Conservation (phyloP, 805 yeast genomes). For the Martiniozyma abietophila region DNA sequence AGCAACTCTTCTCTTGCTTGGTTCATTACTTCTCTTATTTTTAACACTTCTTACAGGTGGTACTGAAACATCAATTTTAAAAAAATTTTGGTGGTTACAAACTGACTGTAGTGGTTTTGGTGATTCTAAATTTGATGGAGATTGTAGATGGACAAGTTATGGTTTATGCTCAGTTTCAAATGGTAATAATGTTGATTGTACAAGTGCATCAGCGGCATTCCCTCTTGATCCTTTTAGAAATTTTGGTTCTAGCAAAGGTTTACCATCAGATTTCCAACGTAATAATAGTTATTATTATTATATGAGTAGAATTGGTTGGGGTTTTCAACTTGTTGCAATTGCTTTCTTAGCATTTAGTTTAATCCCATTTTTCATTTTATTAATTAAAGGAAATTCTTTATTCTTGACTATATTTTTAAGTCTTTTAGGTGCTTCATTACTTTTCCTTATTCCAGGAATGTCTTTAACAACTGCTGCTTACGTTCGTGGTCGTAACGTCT, state of each 20-base stretch:
- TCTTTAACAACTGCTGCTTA: slow-evolving; percentile 45
- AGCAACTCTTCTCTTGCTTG: slow-evolving; percentile 12
- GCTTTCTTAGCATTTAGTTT: slow-evolving; percentile 43
- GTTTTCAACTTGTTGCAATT: slow-evolving; percentile 51
- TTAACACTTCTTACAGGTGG: slow-evolving; percentile 63
- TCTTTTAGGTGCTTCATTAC: slow-evolving; percentile 24
- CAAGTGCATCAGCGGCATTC: slow-evolving; percentile 56
- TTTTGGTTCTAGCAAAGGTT: slow-evolving; percentile 39
- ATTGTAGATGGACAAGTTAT: slow-evolving; percentile 77
- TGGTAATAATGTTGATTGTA: slow-evolving; percentile 40
- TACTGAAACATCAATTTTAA: slow-evolving; percentile 37
- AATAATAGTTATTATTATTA: slow-evolving; percentile 50
- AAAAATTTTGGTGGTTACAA: slow-evolving; percentile 68
- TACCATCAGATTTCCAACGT: slow-evolving; percentile 45
- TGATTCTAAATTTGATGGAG: slow-evolving; percentile 32
- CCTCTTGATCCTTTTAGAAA: slow-evolving; percentile 78
- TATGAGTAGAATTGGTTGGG: slow-evolving; percentile 59
- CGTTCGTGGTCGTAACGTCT: slow-evolving; percentile 42
- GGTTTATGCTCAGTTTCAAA: slow-evolving; percentile 40
- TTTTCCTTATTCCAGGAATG: slow-evolving; percentile 39
- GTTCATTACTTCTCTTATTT: slow-evolving; percentile 45
- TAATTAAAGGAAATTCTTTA: slow-evolving; percentile 2
- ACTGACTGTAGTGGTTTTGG: slow-evolving; percentile 57
- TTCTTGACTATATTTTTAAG: slow-evolving; percentile 5
- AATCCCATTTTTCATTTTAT: slow-evolving; percentile 24